Conservation (phyloP, 805 yeast species). For the Pichia scutulata region DNA sequence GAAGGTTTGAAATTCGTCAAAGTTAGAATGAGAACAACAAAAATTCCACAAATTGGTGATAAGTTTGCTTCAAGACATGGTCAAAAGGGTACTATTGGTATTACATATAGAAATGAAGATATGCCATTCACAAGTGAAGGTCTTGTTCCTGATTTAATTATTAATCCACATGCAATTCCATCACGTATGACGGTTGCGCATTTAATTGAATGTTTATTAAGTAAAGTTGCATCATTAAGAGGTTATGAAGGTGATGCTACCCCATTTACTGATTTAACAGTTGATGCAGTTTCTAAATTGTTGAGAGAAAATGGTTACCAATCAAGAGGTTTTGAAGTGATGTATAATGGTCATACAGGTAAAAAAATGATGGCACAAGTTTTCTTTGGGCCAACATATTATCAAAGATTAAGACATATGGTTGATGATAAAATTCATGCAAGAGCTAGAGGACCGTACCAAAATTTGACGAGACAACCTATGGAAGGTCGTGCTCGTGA, state of each 20-base stretch:
- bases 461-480: conserved; percentile 95
- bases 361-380: conserved; percentile 96
- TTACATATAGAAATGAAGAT: conserved; percentile 95
- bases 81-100: conserved; percentile 99
- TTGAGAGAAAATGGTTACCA: conserved; percentile 95
- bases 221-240: conserved; percentile 89
- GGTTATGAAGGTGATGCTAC: conserved; percentile 99
- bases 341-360: conserved; percentile 99
- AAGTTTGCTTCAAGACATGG: conserved; percentile 99
- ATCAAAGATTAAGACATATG: conserved; percentile 98
- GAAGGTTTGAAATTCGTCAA: conserved; percentile 97
- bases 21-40: conserved; percentile 98
- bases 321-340: conserved; percentile 96
- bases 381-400: conserved; percentile 99
- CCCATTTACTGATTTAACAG: conserved; percentile 97
- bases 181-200: conserved; percentile 99
- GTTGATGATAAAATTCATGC: conserved; percentile 99
- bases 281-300: conserved; percentile 89
- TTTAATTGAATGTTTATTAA: conserved; percentile 93
- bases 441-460: conserved; percentile 98
- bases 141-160: conserved; percentile 92
- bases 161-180: conserved; percentile 99
- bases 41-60: conserved; percentile 98
- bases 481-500: conserved; percentile 99
- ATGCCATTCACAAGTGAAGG: conserved; percentile 98